phyloP scores from a whole-genome alignment of 148 eudicot species.

The Hydrangea macrophylla region DNA sequence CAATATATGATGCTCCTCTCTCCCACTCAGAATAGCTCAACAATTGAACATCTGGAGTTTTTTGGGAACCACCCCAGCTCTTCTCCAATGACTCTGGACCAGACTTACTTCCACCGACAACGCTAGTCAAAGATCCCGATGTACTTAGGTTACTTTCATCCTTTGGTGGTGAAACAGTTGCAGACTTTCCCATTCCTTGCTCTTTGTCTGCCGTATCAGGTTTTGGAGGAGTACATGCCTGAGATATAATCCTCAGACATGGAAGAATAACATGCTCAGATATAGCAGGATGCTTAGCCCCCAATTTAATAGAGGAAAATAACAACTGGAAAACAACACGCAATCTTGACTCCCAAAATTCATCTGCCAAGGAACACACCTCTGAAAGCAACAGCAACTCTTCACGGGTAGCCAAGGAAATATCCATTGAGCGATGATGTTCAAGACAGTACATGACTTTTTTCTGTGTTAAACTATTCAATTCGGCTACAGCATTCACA shows the following conservation, averaged over 20 bases:
- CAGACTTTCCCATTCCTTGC: conserved; percentile 42
- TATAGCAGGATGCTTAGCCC: conserved; percentile 95
- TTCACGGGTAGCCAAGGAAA: conserved; percentile 91
- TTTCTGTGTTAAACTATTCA: conserved; percentile 85
- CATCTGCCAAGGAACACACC: conserved; percentile 93
- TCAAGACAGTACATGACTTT: conserved; percentile 95
- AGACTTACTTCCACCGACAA: conserved; percentile 52
- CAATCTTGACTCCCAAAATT: conserved; percentile 95
- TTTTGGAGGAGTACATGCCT: conserved; percentile 98
- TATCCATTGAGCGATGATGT: conserved; percentile 99
- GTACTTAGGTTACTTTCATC: conserved; percentile 49
- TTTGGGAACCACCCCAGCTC: conserved; percentile 79
- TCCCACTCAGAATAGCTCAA: conserved; percentile 98
- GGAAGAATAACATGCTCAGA: conserved; percentile 99
- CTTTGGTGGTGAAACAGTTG: conserved; percentile 34
- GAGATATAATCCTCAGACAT: conserved; percentile 91
- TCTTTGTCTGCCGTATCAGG: conserved; percentile 82
- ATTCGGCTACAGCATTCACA: conserved; percentile 73
- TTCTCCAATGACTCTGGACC: conserved; percentile 50
- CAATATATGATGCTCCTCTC: conserved; percentile 96
- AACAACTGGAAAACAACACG: conserved; percentile 94
- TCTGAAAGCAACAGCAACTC: conserved; percentile 92
- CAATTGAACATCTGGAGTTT: conserved; percentile 78
- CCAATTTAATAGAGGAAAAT: conserved; percentile 89
- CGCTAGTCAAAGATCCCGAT: conserved; percentile 36